Percentiles rank a stretch among this genome's conserved stretches.
These are phyloP conservation scores for Wallacemonas collosoma DNA, from an alignment of 208 protist species.

Conservation along the genomic window DNA sequence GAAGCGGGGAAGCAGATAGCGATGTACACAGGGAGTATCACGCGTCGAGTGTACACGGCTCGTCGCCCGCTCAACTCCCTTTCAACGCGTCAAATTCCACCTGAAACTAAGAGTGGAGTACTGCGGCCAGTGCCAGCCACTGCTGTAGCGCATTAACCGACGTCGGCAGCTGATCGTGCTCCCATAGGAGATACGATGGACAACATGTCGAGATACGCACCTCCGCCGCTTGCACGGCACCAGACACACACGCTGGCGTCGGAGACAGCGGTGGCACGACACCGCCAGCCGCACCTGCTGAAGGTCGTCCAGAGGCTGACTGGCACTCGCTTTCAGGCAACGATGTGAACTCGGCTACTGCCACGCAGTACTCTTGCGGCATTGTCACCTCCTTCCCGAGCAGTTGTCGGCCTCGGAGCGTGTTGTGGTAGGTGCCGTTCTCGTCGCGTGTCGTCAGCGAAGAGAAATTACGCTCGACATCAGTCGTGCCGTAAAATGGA, in stretches of 20 bases:
- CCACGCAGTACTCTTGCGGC: constrained; percentile 36
- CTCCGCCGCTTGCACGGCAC: neutral
- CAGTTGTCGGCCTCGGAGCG: constrained; percentile 40
- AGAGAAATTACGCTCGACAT: constrained; percentile 67
- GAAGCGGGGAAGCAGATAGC: neutral
- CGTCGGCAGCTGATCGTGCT: constrained; percentile 54
- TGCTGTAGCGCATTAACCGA: constrained; percentile 33
- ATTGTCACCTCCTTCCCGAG: constrained; percentile 33
- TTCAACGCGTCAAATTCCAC: no score
- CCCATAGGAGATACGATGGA: constrained; percentile 45
- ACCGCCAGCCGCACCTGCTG: neutral
- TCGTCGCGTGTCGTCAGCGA: constrained; percentile 25
- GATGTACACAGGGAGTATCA: neutral
- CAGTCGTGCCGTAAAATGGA: constrained; percentile 67
- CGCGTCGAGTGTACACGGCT: no score
- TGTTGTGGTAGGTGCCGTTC: constrained; percentile 14
- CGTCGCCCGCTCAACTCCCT: no score
- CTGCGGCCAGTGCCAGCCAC: constrained; percentile 52
- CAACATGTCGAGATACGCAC: neutral
- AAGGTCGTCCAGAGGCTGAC: neutral
- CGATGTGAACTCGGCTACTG: constrained; percentile 16
- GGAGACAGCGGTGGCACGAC: neutral
- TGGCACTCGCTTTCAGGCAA: neutral
- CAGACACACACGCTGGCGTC: neutral
- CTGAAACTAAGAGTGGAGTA: constrained; percentile 31